Percentiles rank a stretch among this genome's conserved stretches.
These are phyloP conservation scores for Auxenochlorella pyrenoidosa DNA, from an alignment of 139 green algal species.

Conservation along the genomic window DNA sequence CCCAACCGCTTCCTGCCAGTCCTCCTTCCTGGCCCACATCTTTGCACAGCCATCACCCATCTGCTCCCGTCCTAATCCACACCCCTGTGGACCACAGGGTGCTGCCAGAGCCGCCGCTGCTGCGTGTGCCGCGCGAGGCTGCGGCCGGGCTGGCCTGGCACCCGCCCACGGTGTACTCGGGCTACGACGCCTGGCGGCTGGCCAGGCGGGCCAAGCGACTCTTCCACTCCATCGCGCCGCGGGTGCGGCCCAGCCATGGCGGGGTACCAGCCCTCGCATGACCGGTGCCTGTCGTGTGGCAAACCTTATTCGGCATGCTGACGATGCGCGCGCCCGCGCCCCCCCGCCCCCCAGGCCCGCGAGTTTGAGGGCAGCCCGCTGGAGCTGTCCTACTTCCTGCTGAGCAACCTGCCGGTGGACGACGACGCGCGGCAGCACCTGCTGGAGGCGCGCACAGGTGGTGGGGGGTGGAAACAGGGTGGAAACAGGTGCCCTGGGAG, in stretches of 20 bases:
- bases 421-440: slow-evolving; percentile 48
- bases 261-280: no score
- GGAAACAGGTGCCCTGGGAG: no score
- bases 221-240: slow-evolving; percentile 28
- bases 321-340: neutral
- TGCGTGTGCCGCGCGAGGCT: slow-evolving; percentile 10
- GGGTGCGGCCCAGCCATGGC: neutral
- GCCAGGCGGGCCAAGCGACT: slow-evolving; percentile 28
- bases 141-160: slow-evolving; percentile 17
- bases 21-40: no score
- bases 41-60: no score
- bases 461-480: neutral
- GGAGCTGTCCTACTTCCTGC: slow-evolving; percentile 54
- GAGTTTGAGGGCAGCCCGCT: slow-evolving; percentile 39
- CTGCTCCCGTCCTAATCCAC: no score
- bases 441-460: slow-evolving; percentile 40
- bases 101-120: slow-evolving; percentile 3
- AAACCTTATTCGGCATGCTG: no score
- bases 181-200: slow-evolving; percentile 21
- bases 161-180: neutral
- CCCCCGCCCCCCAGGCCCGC: slow-evolving; percentile 20
- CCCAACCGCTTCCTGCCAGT: neutral
- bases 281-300: no score
- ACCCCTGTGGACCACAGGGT: neutral
- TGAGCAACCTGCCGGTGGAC: slow-evolving; percentile 50